Percentiles rank a stretch among this genome's conserved stretches.
Evolutionary conservation across 2,329 filamentous ascomycete genomes (phyloP).

Genomic region (Volutella citrinella): DNA sequence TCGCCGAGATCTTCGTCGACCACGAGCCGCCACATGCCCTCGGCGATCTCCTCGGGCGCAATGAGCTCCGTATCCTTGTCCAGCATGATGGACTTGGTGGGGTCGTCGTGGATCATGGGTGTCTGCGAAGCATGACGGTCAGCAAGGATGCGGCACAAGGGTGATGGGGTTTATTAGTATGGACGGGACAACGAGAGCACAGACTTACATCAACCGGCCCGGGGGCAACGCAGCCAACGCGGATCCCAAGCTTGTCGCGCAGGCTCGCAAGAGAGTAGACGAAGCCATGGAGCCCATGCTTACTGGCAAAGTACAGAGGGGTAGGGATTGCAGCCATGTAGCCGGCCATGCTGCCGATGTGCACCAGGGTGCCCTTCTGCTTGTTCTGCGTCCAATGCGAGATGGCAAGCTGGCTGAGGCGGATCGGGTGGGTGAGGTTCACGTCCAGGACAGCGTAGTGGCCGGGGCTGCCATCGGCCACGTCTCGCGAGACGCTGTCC

Average conservation of each 20-base stretch:
- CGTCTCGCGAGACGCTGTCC: conserved; percentile 24
- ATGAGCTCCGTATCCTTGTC: conserved; percentile 25
- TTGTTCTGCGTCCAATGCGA: conserved; percentile 33
- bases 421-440: conserved; percentile 36
- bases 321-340: conserved; percentile 26
- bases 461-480: conserved; percentile 26
- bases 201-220: conserved; percentile 28
- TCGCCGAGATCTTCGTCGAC: conserved; percentile 24
- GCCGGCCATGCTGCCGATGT: conserved; percentile 34
- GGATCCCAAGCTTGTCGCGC: conserved; percentile 25
- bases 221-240: conserved; percentile 31
- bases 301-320: conserved; percentile 36
- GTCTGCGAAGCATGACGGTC: conserved; percentile 22
- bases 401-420: conserved; percentile 36
- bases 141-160: too few species aligned
- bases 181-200: not conserved
- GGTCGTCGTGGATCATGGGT: conserved; percentile 31
- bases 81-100: conserved; percentile 26
- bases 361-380: conserved; percentile 28
- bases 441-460: conserved; percentile 34
- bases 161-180: too few species aligned
- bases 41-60: conserved; percentile 29
- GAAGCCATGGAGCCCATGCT: conserved; percentile 36
- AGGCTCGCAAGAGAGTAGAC: conserved; percentile 26
- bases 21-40: conserved; percentile 28